A percentile compares a stretch with the other conserved stretches of the same genome.
Conservation (phyloP, 352 stramenopile species). For the Phytophthora cactorum region DNA sequence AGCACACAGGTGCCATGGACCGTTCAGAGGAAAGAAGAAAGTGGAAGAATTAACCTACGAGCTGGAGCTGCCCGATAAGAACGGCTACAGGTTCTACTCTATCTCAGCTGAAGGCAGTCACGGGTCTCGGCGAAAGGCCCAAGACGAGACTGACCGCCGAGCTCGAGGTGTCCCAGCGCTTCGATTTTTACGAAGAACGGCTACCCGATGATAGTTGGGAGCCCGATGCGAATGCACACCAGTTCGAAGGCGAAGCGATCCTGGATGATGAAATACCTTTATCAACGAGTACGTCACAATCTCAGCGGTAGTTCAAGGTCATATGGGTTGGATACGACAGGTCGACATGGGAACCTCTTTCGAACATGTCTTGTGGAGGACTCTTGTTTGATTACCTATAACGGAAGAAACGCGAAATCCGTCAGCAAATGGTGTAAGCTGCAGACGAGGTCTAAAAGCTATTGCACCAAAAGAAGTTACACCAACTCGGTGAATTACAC, state of each 20-base stretch:
- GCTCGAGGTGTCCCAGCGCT: not conserved
- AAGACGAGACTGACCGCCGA: not conserved
- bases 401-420: not conserved
- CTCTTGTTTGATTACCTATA: not conserved
- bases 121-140: not conserved
- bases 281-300: not conserved
- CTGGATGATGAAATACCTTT: not conserved
- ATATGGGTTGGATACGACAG: not conserved
- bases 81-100: not conserved
- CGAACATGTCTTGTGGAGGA: not conserved
- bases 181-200: not conserved
- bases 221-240: not conserved
- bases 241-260: not conserved
- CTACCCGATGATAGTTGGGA: not conserved
- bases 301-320: not conserved
- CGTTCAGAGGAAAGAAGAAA: too few relatives aligned
- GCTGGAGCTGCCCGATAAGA: not conserved
- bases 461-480: not conserved
- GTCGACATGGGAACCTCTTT: not conserved
- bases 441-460: not conserved
- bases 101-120: not conserved
- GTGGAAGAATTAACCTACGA: too few relatives aligned
- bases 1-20: too few relatives aligned
- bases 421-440: slow-evolving; percentile 1
- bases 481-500: not conserved